A percentile compares a stretch with the other conserved stretches of the same genome.
Evolutionary conservation across 2,329 filamentous ascomycete genomes (phyloP).

Genomic region (Pestalotiopsis sp.): DNA sequence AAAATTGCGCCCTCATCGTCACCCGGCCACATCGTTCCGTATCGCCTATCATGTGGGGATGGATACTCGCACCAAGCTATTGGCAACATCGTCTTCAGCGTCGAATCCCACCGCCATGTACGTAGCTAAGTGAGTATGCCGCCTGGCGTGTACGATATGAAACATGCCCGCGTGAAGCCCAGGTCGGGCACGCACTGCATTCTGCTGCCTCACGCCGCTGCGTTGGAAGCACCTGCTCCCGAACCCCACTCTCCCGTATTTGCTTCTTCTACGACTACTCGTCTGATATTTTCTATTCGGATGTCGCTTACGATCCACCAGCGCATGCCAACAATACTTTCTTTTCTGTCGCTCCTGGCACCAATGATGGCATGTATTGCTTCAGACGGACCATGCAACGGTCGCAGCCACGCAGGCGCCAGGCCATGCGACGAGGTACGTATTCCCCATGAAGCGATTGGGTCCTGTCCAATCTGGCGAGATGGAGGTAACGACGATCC

Average conservation of each 20-base stretch:
- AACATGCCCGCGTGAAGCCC: not conserved
- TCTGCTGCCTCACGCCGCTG: not conserved
- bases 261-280: not conserved
- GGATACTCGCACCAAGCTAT: not conserved
- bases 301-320: not conserved
- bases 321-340: not conserved
- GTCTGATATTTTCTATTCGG: not conserved
- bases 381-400: not conserved
- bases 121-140: not conserved
- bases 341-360: not conserved
- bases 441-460: not conserved
- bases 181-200: not conserved
- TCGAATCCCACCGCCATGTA: not conserved
- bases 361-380: not conserved
- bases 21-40: not conserved
- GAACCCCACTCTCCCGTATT: conserved; percentile 1
- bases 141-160: not conserved
- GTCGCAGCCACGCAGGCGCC: not conserved
- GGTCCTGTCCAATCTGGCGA: not conserved
- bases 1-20: not conserved
- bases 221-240: not conserved
- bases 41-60: not conserved
- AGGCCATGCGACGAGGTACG: not conserved
- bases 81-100: not conserved
- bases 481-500: not conserved